Conservation (phyloP, 768 basidiomycete species). For the Termitomyces sp. region DNA sequence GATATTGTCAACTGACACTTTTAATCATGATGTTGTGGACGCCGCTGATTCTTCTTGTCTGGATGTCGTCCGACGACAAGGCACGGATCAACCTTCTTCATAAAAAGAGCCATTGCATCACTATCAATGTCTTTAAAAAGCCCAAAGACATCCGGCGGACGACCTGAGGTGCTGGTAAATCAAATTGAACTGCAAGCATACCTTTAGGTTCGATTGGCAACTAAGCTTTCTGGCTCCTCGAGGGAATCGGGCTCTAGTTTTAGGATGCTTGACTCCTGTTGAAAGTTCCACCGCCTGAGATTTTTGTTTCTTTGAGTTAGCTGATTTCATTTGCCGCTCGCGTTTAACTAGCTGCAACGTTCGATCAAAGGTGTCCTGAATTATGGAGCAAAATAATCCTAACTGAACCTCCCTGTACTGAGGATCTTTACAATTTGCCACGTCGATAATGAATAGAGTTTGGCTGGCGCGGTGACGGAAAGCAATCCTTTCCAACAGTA, state of each 20-base stretch:
- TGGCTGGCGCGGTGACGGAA: conserved; percentile 7
- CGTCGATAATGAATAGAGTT: conserved; percentile 1
- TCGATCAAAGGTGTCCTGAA: neutral
- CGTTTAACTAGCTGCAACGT: neutral
- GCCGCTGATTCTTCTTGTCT: no score
- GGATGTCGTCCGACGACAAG: neutral
- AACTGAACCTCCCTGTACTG: neutral
- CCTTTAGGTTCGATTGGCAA: neutral
- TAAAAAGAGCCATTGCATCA: conserved; percentile 10
- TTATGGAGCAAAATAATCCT: neutral
- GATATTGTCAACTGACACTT: neutral
- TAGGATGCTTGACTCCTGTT: neutral
- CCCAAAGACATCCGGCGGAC: conserved; percentile 5
- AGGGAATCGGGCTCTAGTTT: neutral
- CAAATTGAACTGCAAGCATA: neutral
- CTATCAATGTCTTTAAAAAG: conserved; percentile 14
- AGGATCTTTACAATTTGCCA: neutral
- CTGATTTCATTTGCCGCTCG: neutral
- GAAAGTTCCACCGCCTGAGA: neutral
- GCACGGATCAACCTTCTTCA: conserved; percentile 8
- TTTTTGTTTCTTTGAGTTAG: neutral
- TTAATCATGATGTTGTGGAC: no score
- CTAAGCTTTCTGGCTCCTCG: neutral
- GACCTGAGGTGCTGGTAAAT: conserved; percentile 8
- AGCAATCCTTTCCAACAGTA: neutral